These are phyloP conservation scores for Penicillium angulare DNA, from an alignment of 495 filamentous ascomycete species.

Conservation along the genomic window DNA sequence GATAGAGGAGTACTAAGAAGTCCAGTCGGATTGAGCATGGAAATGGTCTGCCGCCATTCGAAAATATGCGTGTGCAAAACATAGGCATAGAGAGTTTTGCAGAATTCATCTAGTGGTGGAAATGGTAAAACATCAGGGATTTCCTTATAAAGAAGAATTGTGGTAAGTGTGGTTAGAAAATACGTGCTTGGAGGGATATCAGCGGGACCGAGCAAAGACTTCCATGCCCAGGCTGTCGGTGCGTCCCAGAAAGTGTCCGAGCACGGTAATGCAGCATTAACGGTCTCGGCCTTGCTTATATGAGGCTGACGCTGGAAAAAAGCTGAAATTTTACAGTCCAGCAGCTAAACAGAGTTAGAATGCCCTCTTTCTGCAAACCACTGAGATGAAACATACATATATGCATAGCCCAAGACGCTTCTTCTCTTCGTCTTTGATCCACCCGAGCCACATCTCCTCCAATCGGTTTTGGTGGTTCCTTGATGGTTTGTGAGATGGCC, in stretches of 20 bases:
- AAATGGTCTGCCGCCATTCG: slow-evolving; percentile 24
- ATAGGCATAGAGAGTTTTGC: slow-evolving; percentile 25
- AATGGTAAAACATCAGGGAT: slow-evolving; percentile 6
- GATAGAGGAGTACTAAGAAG: neutral
- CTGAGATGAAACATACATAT: slow-evolving; percentile 14
- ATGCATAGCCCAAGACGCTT: slow-evolving; percentile 27
- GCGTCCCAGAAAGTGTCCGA: slow-evolving; percentile 17
- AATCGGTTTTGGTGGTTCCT: slow-evolving; percentile 9
- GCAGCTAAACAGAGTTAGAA: slow-evolving; percentile 11
- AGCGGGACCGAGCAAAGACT: slow-evolving; percentile 13
- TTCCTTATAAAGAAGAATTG: slow-evolving; percentile 10
- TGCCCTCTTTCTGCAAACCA: neutral
- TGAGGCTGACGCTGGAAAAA: slow-evolving; percentile 27
- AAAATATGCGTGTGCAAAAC: slow-evolving; percentile 26
- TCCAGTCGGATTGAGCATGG: slow-evolving; percentile 2
- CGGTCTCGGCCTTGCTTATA: slow-evolving; percentile 25
- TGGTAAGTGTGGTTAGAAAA: slow-evolving; percentile 21
- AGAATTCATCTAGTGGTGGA: slow-evolving; percentile 17
- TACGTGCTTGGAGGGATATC: slow-evolving; percentile 20
- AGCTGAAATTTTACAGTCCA: slow-evolving; percentile 22
- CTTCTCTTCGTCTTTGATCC: slow-evolving; percentile 21
- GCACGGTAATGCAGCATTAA: slow-evolving; percentile 23
- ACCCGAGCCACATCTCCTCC: slow-evolving; percentile 19
- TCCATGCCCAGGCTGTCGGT: slow-evolving; percentile 17
- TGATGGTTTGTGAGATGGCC: slow-evolving; percentile 1